Conservation (phyloP, 2,329 filamentous ascomycete species). For the Rugonectria rugulosa region DNA sequence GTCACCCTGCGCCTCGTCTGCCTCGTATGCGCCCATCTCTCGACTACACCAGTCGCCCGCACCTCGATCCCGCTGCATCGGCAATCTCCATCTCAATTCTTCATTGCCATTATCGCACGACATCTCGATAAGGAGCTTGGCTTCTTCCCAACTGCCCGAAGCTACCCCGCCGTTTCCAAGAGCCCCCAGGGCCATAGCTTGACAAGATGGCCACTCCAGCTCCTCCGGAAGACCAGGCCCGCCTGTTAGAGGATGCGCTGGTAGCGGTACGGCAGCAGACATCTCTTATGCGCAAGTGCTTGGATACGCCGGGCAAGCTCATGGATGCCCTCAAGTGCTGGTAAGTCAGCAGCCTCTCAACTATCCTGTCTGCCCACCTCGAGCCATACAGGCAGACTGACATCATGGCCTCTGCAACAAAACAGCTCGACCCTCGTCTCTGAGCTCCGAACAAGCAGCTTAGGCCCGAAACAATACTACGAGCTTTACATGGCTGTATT, state of each 20-base stretch:
- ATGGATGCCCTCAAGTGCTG: conserved; percentile 99
- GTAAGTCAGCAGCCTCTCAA: conserved; percentile 61
- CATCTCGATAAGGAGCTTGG: conserved; percentile 36
- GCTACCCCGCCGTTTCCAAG: conserved; percentile 42
- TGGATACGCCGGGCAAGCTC: conserved; percentile 96
- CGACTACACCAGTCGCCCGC: conserved; percentile 30
- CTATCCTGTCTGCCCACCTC: conserved; percentile 8
- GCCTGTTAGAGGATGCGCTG: conserved; percentile 96
- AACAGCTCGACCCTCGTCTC: conserved; percentile 93
- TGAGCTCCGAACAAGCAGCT: conserved; percentile 94
- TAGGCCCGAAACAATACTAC: conserved; percentile 99
- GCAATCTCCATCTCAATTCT: conserved; percentile 27
- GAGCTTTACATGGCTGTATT: conserved; percentile 99
- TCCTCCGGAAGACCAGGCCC: conserved; percentile 81
- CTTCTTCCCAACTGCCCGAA: conserved; percentile 33
- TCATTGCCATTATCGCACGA: conserved; percentile 29
- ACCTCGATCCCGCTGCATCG: conserved; percentile 19
- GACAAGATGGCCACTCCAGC: conserved; percentile 61
- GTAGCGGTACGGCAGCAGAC: conserved; percentile 97
- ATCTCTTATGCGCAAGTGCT: conserved; percentile 93
- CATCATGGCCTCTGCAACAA: conserved; percentile 9
- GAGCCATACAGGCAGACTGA: conserved; percentile 15
- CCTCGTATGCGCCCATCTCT: conserved; percentile 32
- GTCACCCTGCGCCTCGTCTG: conserved; percentile 38
- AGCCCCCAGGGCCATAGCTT: conserved; percentile 29